A percentile compares a stretch with the other conserved stretches of the same genome.
These are phyloP conservation scores for Corymbia maculata DNA, from an alignment of 345 rosid species.

Conservation along the genomic window DNA sequence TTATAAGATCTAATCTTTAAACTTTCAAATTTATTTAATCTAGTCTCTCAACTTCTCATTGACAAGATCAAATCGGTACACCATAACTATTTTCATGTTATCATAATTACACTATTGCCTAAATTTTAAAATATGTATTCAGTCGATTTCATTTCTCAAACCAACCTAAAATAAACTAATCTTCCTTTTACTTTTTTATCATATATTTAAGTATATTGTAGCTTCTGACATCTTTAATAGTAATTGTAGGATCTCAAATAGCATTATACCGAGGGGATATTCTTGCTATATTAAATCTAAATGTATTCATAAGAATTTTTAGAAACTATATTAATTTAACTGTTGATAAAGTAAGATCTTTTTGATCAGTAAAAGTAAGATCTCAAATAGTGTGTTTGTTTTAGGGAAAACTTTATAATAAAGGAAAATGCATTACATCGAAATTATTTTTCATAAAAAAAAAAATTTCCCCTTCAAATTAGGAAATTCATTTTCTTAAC, in stretches of 20 bases:
- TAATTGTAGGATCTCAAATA: not conserved
- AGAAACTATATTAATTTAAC: not conserved
- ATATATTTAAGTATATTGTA: not conserved
- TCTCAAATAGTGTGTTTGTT: not conserved
- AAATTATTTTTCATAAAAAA: too few species aligned
- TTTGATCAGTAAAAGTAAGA: too few species aligned
- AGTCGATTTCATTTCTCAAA: not conserved
- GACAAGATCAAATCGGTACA: not conserved
- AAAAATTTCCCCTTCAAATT: too few species aligned
- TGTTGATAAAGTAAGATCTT: too few species aligned
- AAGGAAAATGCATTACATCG: not conserved
- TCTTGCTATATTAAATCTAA: not conserved
- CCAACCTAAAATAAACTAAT: not conserved
- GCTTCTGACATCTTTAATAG: not conserved
- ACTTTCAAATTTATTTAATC: not conserved
- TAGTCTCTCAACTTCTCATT: not conserved
- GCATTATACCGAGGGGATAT: not conserved
- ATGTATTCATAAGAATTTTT: not conserved
- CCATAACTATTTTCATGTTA: not conserved
- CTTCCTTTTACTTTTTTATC: not conserved
- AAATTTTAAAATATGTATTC: not conserved
- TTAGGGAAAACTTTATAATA: not conserved
- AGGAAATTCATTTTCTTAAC: too few species aligned
- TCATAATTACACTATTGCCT: not conserved
- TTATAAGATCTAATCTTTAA: not conserved